These are phyloP conservation scores for Aspergillus floridensis DNA, from an alignment of 2,329 filamentous ascomycete genomes.

Conservation along the genomic window DNA sequence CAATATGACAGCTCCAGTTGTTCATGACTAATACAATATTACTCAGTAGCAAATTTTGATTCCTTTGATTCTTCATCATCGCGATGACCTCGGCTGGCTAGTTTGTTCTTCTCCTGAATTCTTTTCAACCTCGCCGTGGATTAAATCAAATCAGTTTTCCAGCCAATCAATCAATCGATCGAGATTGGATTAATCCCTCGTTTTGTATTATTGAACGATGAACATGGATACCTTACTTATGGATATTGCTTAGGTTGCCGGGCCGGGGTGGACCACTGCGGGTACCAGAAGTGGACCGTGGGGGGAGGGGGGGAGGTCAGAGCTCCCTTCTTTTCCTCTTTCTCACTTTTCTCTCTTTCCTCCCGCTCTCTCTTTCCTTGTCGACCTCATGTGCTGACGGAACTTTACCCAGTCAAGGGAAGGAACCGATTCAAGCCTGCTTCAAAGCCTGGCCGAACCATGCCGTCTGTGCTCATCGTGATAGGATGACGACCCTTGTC, in stretches of 20 bases:
- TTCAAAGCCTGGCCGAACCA: constrained; percentile 11
- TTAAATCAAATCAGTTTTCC: too few relatives aligned
- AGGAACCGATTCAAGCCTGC: constrained; percentile 9
- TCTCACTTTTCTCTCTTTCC: too few relatives aligned
- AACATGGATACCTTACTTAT: too few relatives aligned
- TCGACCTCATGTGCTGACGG: constrained; percentile 15
- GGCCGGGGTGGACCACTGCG: constrained; percentile 27
- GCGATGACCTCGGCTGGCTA: too few relatives aligned
- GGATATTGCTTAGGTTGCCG: constrained; percentile 23
- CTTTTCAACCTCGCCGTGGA: too few relatives aligned
- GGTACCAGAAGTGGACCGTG: constrained; percentile 21
- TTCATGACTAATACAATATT: neutral
- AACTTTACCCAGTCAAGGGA: constrained; percentile 7
- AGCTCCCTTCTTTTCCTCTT: constrained; percentile 10
- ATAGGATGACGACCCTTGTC: constrained; percentile 18
- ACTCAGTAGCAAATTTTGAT: too few relatives aligned
- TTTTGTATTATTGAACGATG: too few relatives aligned
- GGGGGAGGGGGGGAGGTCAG: constrained; percentile 10
- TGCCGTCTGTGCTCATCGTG: constrained; percentile 13
- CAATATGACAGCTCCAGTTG: neutral
- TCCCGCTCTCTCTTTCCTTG: neutral
- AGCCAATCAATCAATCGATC: neutral
- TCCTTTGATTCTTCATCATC: too few relatives aligned
- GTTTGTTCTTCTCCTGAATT: too few relatives aligned
- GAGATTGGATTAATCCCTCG: neutral